Conservation (phyloP, 108 stramenopile species). For the Parietichytrium sp. region DNA sequence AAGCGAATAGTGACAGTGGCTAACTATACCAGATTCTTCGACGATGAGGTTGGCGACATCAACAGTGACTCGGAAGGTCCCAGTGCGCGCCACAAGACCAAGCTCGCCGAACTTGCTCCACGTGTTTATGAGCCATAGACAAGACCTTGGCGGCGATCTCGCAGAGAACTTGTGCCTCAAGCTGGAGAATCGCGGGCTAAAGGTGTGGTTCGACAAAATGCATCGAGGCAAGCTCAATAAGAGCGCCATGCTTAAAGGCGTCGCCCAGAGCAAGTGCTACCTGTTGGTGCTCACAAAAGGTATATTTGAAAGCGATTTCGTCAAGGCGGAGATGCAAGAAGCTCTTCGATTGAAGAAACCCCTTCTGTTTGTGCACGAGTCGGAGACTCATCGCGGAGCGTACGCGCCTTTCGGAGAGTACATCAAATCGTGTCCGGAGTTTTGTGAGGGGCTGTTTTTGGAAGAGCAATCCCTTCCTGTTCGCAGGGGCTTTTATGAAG, state of each 20-base stretch:
- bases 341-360: neutral
- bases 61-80: too few species aligned
- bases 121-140: neutral
- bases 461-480: too few species aligned
- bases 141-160: neutral
- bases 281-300: neutral
- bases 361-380: neutral
- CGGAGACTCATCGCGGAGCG: neutral
- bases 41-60: too few species aligned
- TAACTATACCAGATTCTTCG: too few species aligned
- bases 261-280: neutral
- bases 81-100: too few species aligned
- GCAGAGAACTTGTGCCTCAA: neutral
- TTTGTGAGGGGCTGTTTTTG: neutral
- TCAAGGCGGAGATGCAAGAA: neutral
- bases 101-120: too few species aligned
- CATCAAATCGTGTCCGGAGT: neutral
- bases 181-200: neutral
- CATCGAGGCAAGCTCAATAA: neutral
- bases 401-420: neutral
- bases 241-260: neutral
- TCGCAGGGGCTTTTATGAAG: too few species aligned
- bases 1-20: too few species aligned
- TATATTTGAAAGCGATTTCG: neutral
- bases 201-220: neutral